Percentiles rank a stretch among this genome's conserved stretches.
Conservation (phyloP, 768 basidiomycete species). For the Amanita jacksonii region DNA sequence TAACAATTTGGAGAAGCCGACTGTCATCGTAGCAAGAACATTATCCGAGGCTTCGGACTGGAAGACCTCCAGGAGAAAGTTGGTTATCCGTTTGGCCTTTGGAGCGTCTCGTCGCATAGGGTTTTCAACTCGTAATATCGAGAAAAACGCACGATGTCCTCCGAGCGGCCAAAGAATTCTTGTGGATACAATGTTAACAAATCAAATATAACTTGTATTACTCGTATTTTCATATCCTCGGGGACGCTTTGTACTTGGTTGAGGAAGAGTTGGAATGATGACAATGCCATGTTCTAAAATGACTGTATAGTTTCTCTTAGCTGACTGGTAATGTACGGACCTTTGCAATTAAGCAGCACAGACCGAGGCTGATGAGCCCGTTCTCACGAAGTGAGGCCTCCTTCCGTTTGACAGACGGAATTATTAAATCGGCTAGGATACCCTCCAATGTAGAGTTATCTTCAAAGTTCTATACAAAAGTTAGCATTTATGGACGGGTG, state of each 20-base stretch:
- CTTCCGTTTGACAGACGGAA: slow-evolving; percentile 78
- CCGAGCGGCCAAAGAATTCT: slow-evolving; percentile 32
- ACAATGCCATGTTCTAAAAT: slow-evolving; percentile 14
- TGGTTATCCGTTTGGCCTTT: slow-evolving; percentile 31
- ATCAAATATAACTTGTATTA: slow-evolving; percentile 82
- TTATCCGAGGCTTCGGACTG: slow-evolving; percentile 27
- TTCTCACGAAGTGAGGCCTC: slow-evolving; percentile 55
- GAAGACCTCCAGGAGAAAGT: slow-evolving; percentile 31
- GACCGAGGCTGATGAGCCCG: slow-evolving; percentile 58
- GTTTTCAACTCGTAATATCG: not conserved
- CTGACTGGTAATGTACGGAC: slow-evolving; percentile 20
- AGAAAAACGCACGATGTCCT: slow-evolving; percentile 19
- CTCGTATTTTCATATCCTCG: slow-evolving; percentile 52
- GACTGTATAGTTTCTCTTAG: not conserved
- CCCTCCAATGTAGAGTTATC: slow-evolving; percentile 66
- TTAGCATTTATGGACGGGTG: too few relatives aligned
- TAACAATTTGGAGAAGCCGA: slow-evolving; percentile 83
- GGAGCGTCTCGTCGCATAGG: not conserved
- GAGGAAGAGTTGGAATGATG: slow-evolving; percentile 53
- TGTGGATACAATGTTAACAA: slow-evolving; percentile 76
- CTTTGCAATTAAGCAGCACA: slow-evolving; percentile 69
- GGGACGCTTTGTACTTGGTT: slow-evolving; percentile 50
- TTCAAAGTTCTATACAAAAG: slow-evolving; percentile 53
- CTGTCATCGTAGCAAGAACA: slow-evolving; percentile 59
- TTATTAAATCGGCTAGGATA: slow-evolving; percentile 68